These are phyloP conservation scores for Citrus maxima DNA, from an alignment of 345 rosid genomes.

Conservation along the genomic window DNA sequence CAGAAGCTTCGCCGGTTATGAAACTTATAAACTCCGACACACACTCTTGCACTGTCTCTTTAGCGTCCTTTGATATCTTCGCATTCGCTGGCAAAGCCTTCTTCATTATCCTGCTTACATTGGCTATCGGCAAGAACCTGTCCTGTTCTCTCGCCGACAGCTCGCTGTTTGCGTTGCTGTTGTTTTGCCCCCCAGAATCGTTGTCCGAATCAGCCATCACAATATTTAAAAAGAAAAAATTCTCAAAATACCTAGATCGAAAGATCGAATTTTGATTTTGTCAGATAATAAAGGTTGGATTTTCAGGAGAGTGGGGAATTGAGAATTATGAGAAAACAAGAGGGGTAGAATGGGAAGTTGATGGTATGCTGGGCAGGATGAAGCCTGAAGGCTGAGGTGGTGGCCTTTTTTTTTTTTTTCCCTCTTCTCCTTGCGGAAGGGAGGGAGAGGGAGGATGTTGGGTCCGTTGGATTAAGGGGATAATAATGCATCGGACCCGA, in stretches of 20 bases:
- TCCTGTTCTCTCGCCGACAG: constrained; percentile 59
- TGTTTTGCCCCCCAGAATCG: constrained; percentile 55
- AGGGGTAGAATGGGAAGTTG: constrained; percentile 8
- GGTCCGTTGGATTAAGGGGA: constrained; percentile 56
- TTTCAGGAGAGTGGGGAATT: not conserved
- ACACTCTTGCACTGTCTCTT: constrained; percentile 78
- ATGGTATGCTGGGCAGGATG: constrained; percentile 1
- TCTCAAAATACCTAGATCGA: too few relatives aligned
- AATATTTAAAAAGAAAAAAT: not conserved
- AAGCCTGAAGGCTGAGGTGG: not conserved
- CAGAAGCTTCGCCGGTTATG: constrained; percentile 73
- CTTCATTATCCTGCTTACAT: constrained; percentile 79
- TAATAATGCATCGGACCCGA: constrained; percentile 40
- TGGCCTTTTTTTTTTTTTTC: not conserved
- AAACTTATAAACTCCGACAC: constrained; percentile 78
- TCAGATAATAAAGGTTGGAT: not conserved
- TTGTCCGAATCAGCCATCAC: constrained; percentile 74
- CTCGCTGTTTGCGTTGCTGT: constrained; percentile 27
- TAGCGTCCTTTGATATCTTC: constrained; percentile 72
- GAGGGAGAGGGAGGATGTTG: constrained; percentile 13
- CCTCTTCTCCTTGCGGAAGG: not conserved
- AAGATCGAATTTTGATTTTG: not conserved
- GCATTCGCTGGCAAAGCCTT: constrained; percentile 73
- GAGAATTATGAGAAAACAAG: not conserved
- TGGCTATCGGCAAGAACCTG: constrained; percentile 63